These are phyloP conservation scores for Paracorniculantispora psalliotae DNA, from an alignment of 2,329 filamentous ascomycete genomes.

Conservation along the genomic window DNA sequence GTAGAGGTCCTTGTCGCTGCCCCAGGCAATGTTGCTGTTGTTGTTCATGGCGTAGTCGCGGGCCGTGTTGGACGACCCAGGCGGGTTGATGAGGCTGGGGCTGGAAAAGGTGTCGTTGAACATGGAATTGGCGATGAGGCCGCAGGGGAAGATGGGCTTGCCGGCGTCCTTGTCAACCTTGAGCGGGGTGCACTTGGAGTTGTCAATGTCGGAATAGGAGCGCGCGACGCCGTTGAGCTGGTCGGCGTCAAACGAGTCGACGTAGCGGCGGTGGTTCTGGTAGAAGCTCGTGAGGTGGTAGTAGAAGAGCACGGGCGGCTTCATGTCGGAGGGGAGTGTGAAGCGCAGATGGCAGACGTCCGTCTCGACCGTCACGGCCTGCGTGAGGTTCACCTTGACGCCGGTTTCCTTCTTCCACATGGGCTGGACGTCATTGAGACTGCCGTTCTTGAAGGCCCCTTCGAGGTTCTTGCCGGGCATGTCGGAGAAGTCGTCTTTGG, in stretches of 20 bases:
- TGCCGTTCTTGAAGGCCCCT: conserved; percentile 63
- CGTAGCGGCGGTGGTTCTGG: conserved; percentile 96
- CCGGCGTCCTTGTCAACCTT: conserved; percentile 43
- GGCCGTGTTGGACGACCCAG: conserved; percentile 27
- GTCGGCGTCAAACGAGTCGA: conserved; percentile 77
- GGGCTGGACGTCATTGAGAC: conserved; percentile 25
- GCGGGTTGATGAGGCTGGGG: conserved; percentile 56
- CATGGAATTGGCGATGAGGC: conserved; percentile 90
- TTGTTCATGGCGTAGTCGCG: conserved; percentile 70
- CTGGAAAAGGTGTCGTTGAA: conserved; percentile 88
- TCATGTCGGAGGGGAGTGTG: conserved; percentile 71
- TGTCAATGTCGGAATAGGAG: conserved; percentile 53
- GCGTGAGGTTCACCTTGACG: conserved; percentile 35
- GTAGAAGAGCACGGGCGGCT: conserved; percentile 82
- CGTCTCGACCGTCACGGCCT: conserved; percentile 31
- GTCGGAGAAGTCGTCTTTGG: conserved; percentile 36
- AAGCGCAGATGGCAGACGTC: conserved; percentile 71
- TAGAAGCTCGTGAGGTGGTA: conserved; percentile 98
- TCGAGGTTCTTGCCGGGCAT: conserved; percentile 57
- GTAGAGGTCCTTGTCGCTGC: conserved; percentile 76
- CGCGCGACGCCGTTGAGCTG: conserved; percentile 72
- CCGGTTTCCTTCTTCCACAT: conserved; percentile 40
- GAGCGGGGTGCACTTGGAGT: conserved; percentile 72
- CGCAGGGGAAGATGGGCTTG: conserved; percentile 87
- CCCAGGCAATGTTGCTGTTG: conserved; percentile 76